Evolutionary conservation across 129 eudicot genomes (phyloP).

Genomic region (Flaveria sonorensis): DNA sequence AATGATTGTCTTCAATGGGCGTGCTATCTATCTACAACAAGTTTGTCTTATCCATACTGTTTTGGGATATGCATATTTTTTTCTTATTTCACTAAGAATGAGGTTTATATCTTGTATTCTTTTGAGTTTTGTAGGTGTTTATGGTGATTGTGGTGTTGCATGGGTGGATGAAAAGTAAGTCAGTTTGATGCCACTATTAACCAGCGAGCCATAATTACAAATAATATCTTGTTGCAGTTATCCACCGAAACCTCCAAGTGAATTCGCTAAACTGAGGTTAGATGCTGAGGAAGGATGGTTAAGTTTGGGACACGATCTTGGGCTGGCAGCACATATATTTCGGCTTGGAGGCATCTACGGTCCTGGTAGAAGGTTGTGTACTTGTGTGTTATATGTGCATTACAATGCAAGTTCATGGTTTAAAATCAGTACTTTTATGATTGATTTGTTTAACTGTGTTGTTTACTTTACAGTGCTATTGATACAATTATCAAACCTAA

Average conservation of each 20-base stretch:
- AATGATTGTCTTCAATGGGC: constrained; percentile 72
- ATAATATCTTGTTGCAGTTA: constrained; percentile 42
- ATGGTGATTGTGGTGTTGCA: constrained; percentile 84
- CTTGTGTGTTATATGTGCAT: constrained; percentile 1
- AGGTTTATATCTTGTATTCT: neutral
- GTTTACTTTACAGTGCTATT: constrained; percentile 64
- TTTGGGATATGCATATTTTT: neutral
- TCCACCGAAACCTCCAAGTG: constrained; percentile 45
- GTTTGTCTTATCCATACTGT: constrained; percentile 38
- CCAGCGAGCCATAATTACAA: neutral
- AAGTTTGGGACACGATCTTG: constrained; percentile 58
- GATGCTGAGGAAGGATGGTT: constrained; percentile 89
- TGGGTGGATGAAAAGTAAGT: constrained; percentile 94
- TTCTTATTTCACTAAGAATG: neutral
- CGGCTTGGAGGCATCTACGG: constrained; percentile 97
- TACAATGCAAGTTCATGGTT: neutral
- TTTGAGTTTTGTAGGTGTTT: constrained; percentile 57
- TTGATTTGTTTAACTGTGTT: neutral
- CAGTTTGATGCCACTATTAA: neutral
- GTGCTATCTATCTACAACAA: constrained; percentile 79
- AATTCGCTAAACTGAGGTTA: constrained; percentile 57
- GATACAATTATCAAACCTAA: constrained; percentile 65
- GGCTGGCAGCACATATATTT: constrained; percentile 59
- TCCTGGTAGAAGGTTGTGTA: constrained; percentile 90
- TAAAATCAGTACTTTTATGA: neutral